These are phyloP conservation scores for Heterobasidion occidentale DNA, from an alignment of 1,284 basidiomycete genomes.

Conservation along the genomic window DNA sequence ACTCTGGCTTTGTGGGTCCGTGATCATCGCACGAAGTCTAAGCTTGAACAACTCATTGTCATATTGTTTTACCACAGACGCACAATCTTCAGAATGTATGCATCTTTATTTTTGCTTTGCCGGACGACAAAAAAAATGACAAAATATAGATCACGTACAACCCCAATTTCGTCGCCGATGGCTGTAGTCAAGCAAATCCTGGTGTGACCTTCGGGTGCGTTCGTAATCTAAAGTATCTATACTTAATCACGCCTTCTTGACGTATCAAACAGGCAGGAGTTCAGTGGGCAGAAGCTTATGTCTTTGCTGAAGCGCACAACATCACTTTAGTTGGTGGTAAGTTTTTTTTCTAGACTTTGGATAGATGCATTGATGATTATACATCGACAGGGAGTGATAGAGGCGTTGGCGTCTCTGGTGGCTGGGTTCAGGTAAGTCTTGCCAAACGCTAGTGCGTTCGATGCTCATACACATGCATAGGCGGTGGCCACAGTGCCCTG, in stretches of 20 bases:
- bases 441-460: neutral
- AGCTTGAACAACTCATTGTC: neutral
- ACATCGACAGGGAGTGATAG: constrained; percentile 7
- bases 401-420: constrained; percentile 18
- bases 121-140: neutral
- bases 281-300: constrained; percentile 29
- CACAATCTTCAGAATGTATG: constrained; percentile 5
- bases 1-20: constrained; percentile 11
- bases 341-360: neutral
- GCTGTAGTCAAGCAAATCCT: neutral
- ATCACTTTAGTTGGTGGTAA: constrained; percentile 22
- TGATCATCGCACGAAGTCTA: neutral
- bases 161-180: constrained; percentile 2
- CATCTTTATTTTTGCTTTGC: neutral
- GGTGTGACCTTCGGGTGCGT: constrained; percentile 3
- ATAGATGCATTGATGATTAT: neutral
- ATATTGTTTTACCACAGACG: neutral
- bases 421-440: constrained; percentile 14
- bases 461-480: constrained; percentile 1
- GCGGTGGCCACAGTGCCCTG: constrained; percentile 17
- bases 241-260: neutral
- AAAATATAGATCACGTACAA: constrained; percentile 4
- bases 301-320: constrained; percentile 22
- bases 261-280: constrained; percentile 27
- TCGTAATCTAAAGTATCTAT: neutral